Base-by-base conservation (phyloP, 176 grass and related monocot species). In the Musa beccarii region DNA sequence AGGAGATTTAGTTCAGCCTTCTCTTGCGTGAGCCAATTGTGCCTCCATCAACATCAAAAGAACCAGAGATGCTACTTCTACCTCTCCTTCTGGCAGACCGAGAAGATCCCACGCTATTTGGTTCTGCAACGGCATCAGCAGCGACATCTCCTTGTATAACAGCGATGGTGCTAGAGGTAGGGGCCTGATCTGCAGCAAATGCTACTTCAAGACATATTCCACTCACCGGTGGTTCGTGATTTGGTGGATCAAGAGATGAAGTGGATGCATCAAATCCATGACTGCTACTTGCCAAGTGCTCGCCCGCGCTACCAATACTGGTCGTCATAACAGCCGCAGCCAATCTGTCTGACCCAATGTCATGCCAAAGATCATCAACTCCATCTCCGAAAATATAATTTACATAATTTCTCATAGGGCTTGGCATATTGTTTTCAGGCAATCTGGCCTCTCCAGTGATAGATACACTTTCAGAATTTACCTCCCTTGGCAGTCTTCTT, bases 311-410 rank as follows among this genome's bases (percentile, higher is more conserved):
- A 80, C 87, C 84, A 73, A 96, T 66, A 54, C 86, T 87, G 78
- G 78, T 85, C 72, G 86, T 84, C 21, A 84, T 80, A 72, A 43
- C 34, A 43, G 34, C 34, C 4, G 79, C 80, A 68, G 85, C 83
- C 68, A 92, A 79, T 72, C 87, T 89, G 79, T 92, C 89, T 21
- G 89, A 89, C 59, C 81, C 83, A 76, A 86, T 52, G 52, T 86
- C 86, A 75, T 86, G 85, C 83, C 89, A 84, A 20, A 89, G 69
- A 75, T 96, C 92, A 75, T 96, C 92, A 81, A 90, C 73, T 57
- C 88, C 81, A 62, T 89, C 88, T 64, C 81, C 63, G 51, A 90
- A 88, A 53, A 75, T 76, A 19, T 82, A 78, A 63, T 53, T 75
- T 23, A 82, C 74, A 79, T 72, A 80, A 80, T 67, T 79, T 54